Evolutionary conservation across 2,329 filamentous ascomycete genomes (phyloP).

Genomic region (Beauveria sp.): DNA sequence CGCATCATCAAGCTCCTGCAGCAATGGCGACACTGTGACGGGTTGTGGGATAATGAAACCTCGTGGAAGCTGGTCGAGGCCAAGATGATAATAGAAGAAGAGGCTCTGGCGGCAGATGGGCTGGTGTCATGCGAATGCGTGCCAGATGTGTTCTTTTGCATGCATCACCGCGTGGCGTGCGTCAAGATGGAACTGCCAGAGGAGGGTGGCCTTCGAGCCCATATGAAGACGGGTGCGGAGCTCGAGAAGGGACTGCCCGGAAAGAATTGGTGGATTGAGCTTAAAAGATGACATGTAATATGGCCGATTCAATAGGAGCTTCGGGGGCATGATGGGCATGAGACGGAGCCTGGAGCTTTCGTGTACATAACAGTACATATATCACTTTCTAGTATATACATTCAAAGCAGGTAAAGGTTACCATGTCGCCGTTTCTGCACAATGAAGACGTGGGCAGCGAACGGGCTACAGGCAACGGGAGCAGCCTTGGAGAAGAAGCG

Average conservation of each 20-base stretch:
- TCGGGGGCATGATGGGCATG: not conserved
- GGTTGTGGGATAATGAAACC: not conserved
- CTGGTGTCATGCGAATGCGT: not conserved
- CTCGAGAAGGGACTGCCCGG: not conserved
- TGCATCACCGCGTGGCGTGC: not conserved
- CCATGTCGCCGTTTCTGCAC: too few relatives aligned
- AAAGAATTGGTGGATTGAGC: not conserved
- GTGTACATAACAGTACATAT: too few relatives aligned
- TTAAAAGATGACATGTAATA: not conserved
- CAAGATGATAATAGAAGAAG: conserved; percentile 4
- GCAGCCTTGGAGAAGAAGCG: too few relatives aligned
- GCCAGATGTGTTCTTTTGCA: conserved; percentile 2
- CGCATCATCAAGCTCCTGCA: not conserved
- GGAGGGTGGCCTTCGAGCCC: not conserved
- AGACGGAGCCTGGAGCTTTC: not conserved
- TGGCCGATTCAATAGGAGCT: not conserved
- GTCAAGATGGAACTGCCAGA: not conserved
- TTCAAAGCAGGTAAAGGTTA: too few relatives aligned
- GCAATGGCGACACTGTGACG: not conserved
- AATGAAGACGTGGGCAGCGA: too few relatives aligned
- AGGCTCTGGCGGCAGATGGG: not conserved
- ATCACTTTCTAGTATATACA: too few relatives aligned
- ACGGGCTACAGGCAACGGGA: too few relatives aligned
- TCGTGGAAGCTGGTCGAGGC: conserved; percentile 3
- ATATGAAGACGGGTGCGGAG: conserved; percentile 1